Evolutionary conservation across 768 basidiomycete genomes (phyloP).

Genomic region (Serpula lacrymans): DNA sequence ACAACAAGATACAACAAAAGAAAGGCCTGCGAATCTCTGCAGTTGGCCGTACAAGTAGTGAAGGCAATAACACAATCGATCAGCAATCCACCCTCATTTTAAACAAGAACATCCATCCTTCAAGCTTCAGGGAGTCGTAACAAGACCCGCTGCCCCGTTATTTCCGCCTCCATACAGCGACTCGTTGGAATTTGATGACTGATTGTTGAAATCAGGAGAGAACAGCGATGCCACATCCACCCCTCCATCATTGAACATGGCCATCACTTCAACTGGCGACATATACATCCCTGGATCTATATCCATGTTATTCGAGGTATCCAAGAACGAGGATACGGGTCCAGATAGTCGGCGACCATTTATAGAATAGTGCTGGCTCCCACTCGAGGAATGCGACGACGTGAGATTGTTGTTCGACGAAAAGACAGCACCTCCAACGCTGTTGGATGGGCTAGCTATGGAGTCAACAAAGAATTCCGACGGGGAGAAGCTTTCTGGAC

Average conservation of each 20-base stretch:
- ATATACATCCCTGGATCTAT: slow-evolving; percentile 53
- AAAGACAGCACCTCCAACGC: slow-evolving; percentile 10
- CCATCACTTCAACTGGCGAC: slow-evolving; percentile 56
- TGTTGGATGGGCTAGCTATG: slow-evolving; percentile 24
- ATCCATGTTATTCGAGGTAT: slow-evolving; percentile 35
- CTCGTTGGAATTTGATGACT: slow-evolving; percentile 22
- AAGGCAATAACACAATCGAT: too few relatives aligned
- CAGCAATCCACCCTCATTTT: too few relatives aligned
- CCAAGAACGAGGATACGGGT: slow-evolving; percentile 23
- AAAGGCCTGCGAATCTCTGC: slow-evolving; percentile 1
- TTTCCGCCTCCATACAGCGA: slow-evolving; percentile 23
- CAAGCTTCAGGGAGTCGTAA: slow-evolving; percentile 26
- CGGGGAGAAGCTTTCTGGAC: slow-evolving; percentile 64
- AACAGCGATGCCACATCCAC: slow-evolving; percentile 36
- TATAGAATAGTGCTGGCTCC: slow-evolving; percentile 33
- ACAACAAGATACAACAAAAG: too few relatives aligned
- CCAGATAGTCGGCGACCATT: slow-evolving; percentile 21
- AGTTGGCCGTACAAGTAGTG: too few relatives aligned
- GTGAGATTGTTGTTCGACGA: slow-evolving; percentile 16
- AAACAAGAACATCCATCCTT: background rate
- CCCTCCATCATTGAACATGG: slow-evolving; percentile 51
- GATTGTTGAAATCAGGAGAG: slow-evolving; percentile 22
- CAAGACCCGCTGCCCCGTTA: slow-evolving; percentile 17
- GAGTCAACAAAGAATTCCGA: slow-evolving; percentile 62
- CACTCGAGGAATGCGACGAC: slow-evolving; percentile 17